Base-by-base conservation (phyloP, 192 early-diverging fungal genomes). In the Allomyces arbusculus region DNA sequence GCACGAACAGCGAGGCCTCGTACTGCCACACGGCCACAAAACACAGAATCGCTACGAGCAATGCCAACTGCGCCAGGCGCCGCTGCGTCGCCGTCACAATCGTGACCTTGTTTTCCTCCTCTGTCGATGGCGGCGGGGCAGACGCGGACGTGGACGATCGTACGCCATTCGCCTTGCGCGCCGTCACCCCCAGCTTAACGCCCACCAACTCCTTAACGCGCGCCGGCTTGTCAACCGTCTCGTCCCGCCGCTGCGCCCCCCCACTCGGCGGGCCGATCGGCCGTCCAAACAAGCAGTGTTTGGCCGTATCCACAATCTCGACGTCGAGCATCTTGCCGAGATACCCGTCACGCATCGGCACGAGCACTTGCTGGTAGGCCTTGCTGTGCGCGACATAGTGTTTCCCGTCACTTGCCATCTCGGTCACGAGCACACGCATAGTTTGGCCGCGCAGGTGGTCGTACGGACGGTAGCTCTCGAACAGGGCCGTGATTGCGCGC, bases 381-480 rank as follows among this genome's bases (percentile, higher is more conserved):
- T 80, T 79, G 62, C 81, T 70, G 62, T 83, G 81, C 9, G 74
- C 80, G 64, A 83, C 74, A 69, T 69, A 77, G 61, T 73, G 66
- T 24, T 70, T 61, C 7, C 78, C 80, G 65, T 82, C 81, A 40
- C 62, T 61, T 19, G 68, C 71, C 40, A 65, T n/a, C 43, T 83
- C 80, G 10, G 81, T 83, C 16, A 82, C 72, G 6, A 83, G 68
- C 20, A 78, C 71, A 7, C 68, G 24, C 8, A 72, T n/a, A 1
- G 58, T 61, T 10, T 63, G 1, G 22, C 71, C 71, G 23, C 76
- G 44, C 20, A 73, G 33, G 25, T 66, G 63, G 20, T 70, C 69
- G 62, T 75, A 68, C n/a, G 76, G 69, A 5, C 63, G 63, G 62
- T 76, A 79, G 1, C 70, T 70, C 22, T 83, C 72, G 68, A 83